Evolutionary conservation across 1,284 basidiomycete species (phyloP).

Genomic region (Sphaerobolus stellatus): DNA sequence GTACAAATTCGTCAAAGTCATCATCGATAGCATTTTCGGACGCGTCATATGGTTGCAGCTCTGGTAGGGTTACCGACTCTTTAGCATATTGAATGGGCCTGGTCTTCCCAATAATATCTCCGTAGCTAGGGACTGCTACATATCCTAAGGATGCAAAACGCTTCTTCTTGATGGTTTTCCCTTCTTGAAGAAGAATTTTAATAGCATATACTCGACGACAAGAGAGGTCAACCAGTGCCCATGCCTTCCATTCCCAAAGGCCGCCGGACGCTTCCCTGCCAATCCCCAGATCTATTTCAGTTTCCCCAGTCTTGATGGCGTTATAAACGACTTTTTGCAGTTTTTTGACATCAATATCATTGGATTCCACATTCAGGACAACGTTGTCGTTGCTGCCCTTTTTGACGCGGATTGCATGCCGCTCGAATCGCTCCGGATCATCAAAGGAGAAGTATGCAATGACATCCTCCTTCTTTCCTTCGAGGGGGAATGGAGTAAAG

Average conservation of each 20-base stretch:
- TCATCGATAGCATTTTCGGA: conserved; percentile 28
- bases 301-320: conserved; percentile 35
- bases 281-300: conserved; percentile 35
- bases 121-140: conserved; percentile 35
- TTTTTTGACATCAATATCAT: conserved; percentile 22
- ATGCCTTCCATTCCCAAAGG: conserved; percentile 38
- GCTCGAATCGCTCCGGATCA: conserved; percentile 25
- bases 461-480: conserved; percentile 25
- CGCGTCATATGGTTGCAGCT: conserved; percentile 21
- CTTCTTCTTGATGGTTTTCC: conserved; percentile 23
- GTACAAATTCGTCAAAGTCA: conserved; percentile 22
- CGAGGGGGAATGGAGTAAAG: conserved; percentile 27
- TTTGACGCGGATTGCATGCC: conserved; percentile 26
- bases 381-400: conserved; percentile 6
- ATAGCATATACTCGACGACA: conserved; percentile 40
- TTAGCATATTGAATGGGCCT: conserved; percentile 34
- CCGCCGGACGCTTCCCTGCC: conserved; percentile 27
- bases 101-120: conserved; percentile 26
- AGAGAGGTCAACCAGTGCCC: conserved; percentile 38
- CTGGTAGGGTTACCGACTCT: conserved; percentile 31
- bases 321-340: conserved; percentile 33
- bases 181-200: conserved; percentile 36
- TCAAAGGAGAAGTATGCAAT: conserved; percentile 37
- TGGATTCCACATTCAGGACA: conserved; percentile 24
- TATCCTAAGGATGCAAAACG: conserved; percentile 35